Conservation (phyloP, 2,329 filamentous ascomycete genomes). For the Pseudogymnoascus sp. region DNA sequence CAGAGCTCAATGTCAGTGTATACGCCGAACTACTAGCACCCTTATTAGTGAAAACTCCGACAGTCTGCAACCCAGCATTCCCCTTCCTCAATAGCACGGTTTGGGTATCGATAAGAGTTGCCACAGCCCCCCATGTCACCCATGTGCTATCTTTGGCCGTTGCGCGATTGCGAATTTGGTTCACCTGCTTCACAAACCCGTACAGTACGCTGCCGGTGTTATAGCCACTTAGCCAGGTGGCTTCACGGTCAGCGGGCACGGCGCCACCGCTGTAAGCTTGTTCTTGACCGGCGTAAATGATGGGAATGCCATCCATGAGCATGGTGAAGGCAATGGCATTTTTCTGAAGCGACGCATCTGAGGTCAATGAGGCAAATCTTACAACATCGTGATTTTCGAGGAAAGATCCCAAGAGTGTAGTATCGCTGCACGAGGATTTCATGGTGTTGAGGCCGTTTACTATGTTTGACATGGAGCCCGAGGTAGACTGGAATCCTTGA, state of each 20-base stretch:
- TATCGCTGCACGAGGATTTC: constrained; percentile 21
- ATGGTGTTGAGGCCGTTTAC: constrained; percentile 11
- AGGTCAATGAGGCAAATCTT: constrained; percentile 29
- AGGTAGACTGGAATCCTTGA: constrained; percentile 13
- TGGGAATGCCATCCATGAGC: constrained; percentile 41
- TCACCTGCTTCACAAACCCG: constrained; percentile 24
- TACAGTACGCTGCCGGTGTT: constrained; percentile 31
- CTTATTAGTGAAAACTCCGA: constrained; percentile 32
- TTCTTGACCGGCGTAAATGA: constrained; percentile 46
- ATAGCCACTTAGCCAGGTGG: constrained; percentile 34
- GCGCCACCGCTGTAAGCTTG: constrained; percentile 35
- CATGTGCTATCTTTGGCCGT: constrained; percentile 11
- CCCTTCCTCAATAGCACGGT: constrained; percentile 17
- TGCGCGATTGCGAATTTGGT: constrained; percentile 15
- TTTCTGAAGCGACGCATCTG: constrained; percentile 27
- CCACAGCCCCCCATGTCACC: constrained; percentile 10
- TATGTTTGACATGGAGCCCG: constrained; percentile 9
- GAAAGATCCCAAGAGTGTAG: constrained; percentile 31
- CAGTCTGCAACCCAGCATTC: constrained; percentile 8
- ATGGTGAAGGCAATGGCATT: constrained; percentile 41
- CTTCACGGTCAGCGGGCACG: constrained; percentile 36
- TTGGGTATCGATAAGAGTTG: constrained; percentile 13
- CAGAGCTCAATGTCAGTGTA: constrained; percentile 26
- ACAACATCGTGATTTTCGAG: constrained; percentile 36
- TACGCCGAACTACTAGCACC: constrained; percentile 25